These are phyloP conservation scores for Backusella psychrophila DNA, from an alignment of 192 early-diverging fungal species.

Conservation along the genomic window DNA sequence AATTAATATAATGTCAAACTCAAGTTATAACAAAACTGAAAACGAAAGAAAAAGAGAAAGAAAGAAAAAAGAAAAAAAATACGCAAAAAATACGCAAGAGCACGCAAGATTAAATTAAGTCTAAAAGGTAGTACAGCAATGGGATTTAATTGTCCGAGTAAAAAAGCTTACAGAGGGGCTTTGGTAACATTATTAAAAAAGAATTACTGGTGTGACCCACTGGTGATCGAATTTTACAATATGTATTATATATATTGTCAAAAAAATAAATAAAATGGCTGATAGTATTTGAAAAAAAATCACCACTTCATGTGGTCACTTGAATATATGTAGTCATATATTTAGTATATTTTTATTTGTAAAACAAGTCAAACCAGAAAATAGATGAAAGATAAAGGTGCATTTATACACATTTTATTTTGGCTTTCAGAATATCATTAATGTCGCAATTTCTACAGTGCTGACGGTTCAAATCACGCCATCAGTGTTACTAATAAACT, in stretches of 20 bases:
- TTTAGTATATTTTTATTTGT: not conserved
- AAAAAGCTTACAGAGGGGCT: not conserved
- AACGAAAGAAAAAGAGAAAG: not conserved
- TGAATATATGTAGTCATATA: not conserved
- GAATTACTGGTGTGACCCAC: not conserved
- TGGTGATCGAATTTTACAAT: not conserved
- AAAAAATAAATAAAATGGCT: not conserved
- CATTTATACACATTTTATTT: not conserved
- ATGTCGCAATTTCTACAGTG: conserved; percentile 15
- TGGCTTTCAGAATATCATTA: not conserved
- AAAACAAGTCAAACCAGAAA: not conserved
- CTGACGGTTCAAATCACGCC: conserved; percentile 9
- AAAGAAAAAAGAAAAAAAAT: not conserved
- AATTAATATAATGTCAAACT: conserved; percentile 2
- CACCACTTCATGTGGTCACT: not conserved
- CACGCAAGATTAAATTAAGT: conserved; percentile 1
- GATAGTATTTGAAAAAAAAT: not conserved
- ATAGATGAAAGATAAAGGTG: not conserved
- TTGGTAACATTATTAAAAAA: conserved; percentile 2
- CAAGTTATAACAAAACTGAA: not conserved
- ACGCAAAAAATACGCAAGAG: conserved; percentile 12
- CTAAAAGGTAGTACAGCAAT: conserved; percentile 1
- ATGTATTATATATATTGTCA: not conserved
- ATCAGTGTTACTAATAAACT: not conserved
- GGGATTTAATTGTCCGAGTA: not conserved